A percentile compares a stretch with the other conserved stretches of the same genome.
Conservation (phyloP, 768 basidiomycete species). For the Lentinula boryana region DNA sequence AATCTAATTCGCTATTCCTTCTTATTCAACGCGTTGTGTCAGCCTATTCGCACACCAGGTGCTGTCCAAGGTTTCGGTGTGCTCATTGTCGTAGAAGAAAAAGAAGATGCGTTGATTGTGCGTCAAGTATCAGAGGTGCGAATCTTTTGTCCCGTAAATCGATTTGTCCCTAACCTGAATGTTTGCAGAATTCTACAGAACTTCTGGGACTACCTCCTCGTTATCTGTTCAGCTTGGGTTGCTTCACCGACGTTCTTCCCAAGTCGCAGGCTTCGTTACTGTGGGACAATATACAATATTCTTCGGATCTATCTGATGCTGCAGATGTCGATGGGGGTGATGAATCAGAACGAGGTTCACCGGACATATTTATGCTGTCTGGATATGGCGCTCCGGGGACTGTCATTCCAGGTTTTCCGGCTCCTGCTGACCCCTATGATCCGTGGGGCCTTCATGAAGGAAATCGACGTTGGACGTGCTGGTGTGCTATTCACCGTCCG, state of each 20-base stretch:
- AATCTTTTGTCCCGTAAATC: neutral
- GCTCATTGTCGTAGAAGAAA: conserved; percentile 62
- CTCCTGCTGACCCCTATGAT: conserved; percentile 10
- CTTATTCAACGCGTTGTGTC: neutral
- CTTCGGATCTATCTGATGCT: conserved; percentile 35
- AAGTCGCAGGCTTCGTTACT: conserved; percentile 59
- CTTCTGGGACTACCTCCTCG: conserved; percentile 68
- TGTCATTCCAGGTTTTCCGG: conserved; percentile 18
- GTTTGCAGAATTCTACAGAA: conserved; percentile 59
- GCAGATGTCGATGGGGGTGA: neutral
- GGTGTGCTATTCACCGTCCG: conserved; percentile 63
- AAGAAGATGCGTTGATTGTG: conserved; percentile 51
- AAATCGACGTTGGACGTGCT: conserved; percentile 56
- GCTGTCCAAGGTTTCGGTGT: conserved; percentile 84
- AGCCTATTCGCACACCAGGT: conserved; percentile 80
- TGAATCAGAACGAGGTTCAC: conserved; percentile 37
- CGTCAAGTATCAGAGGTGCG: conserved; percentile 78
- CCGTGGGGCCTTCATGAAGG: conserved; percentile 20
- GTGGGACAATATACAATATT: conserved; percentile 69
- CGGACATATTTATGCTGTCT: conserved; percentile 63
- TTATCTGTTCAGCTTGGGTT: conserved; percentile 65
- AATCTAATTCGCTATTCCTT: neutral
- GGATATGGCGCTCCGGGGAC: conserved; percentile 69
- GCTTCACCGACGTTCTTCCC: conserved; percentile 67
- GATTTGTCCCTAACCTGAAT: neutral